Conservation (phyloP, 768 basidiomycete species). For the Termitomyces sp. region DNA sequence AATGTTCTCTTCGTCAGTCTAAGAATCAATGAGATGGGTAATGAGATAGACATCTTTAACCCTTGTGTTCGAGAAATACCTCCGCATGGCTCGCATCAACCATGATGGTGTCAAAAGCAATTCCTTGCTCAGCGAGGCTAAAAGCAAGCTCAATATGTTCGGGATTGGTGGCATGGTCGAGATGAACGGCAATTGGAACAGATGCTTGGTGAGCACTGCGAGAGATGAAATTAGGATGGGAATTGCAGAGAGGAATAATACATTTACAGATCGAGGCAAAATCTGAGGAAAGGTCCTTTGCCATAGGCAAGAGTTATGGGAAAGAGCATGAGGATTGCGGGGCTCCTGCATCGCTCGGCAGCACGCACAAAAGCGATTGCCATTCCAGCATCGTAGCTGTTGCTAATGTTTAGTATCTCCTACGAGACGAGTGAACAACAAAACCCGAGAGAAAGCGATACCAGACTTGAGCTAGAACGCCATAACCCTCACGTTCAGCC, state of each 20-base stretch:
- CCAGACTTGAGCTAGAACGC: slow-evolving; percentile 40
- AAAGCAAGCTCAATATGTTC: slow-evolving; percentile 42
- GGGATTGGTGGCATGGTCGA: slow-evolving; percentile 42
- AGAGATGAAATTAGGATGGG: neutral
- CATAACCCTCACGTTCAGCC: slow-evolving; percentile 37
- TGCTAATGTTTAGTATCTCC: neutral
- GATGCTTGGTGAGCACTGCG: slow-evolving; percentile 36
- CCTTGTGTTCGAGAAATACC: slow-evolving; percentile 11
- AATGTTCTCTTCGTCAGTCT: slow-evolving; percentile 46
- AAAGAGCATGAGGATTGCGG: slow-evolving; percentile 40
- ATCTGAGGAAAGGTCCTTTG: slow-evolving; percentile 38
- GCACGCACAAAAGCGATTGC: slow-evolving; percentile 41
- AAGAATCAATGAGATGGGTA: neutral
- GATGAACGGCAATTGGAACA: slow-evolving; percentile 43
- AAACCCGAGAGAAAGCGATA: slow-evolving; percentile 4
- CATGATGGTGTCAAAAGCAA: slow-evolving; percentile 45
- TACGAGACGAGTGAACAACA: neutral
- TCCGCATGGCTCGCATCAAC: slow-evolving; percentile 46
- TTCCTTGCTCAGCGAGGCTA: slow-evolving; percentile 38
- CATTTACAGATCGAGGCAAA: slow-evolving; percentile 36
- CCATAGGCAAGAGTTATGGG: slow-evolving; percentile 41
- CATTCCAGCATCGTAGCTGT: slow-evolving; percentile 40
- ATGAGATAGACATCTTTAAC: neutral
- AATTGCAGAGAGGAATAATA: neutral
- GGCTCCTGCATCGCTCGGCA: slow-evolving; percentile 38